A percentile compares a stretch with the other conserved stretches of the same genome.
phyloP scores from a whole-genome alignment of 441 rosid genomes.

The Pelargonium australe region DNA sequence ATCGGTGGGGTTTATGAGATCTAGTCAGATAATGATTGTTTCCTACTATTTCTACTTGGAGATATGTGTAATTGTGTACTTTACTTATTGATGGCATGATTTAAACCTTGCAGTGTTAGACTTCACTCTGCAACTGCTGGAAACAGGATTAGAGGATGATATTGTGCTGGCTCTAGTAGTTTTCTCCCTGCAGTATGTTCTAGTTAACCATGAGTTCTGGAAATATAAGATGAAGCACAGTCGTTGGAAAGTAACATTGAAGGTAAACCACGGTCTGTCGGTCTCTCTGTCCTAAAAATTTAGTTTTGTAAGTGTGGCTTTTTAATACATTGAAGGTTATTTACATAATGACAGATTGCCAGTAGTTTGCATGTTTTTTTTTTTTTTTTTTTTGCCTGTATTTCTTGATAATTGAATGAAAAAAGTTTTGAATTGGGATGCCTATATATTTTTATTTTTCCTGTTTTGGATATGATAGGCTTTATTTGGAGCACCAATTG shows the following conservation, averaged over 20 bases:
- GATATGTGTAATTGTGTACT: constrained; percentile 10
- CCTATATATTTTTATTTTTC: not conserved
- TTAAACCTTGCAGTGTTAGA: constrained; percentile 69
- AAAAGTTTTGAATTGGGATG: not conserved
- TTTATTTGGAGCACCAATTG: not conserved
- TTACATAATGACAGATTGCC: not conserved
- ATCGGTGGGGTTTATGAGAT: not conserved
- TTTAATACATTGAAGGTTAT: not conserved
- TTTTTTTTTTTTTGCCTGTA: not conserved
- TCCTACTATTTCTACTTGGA: constrained; percentile 9
- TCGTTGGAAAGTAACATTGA: constrained; percentile 81
- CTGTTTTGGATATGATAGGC: not conserved
- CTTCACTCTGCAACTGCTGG: constrained; percentile 67
- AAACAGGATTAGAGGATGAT: constrained; percentile 65
- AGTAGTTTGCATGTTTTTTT: not conserved
- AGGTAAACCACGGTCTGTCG: constrained; percentile 35
- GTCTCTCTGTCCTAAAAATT: not conserved
- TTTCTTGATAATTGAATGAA: not conserved
- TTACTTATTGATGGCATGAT: constrained; percentile 22
- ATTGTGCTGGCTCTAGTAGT: constrained; percentile 53
- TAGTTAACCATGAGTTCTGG: constrained; percentile 85
- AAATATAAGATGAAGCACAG: constrained; percentile 59
- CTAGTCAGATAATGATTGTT: not conserved
- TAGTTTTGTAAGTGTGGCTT: not conserved
- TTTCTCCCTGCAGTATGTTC: constrained; percentile 75